These are phyloP conservation scores for Phytophthora pini DNA, from an alignment of 352 stramenopile species.

Conservation along the genomic window DNA sequence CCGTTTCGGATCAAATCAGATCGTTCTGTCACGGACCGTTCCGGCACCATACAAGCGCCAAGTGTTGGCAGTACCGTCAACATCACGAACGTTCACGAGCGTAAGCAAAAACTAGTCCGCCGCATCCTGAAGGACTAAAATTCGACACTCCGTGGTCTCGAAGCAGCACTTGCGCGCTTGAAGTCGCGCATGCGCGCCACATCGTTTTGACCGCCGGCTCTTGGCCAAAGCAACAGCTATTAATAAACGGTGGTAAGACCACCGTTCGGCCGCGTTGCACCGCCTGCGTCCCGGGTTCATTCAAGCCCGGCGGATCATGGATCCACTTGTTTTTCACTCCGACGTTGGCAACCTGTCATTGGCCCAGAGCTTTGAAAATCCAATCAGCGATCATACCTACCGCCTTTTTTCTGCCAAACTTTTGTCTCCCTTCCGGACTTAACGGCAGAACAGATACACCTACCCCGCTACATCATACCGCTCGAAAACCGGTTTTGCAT, in stretches of 20 bases:
- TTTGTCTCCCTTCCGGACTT: conserved; percentile 17
- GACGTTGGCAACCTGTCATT: conserved; percentile 21
- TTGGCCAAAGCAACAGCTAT: conserved; percentile 2
- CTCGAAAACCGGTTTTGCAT: not conserved
- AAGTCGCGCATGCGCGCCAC: conserved; percentile 4
- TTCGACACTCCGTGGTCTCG: too few relatives aligned
- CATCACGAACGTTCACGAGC: not conserved
- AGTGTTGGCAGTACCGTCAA: conserved; percentile 1
- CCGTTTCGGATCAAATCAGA: conserved; percentile 12
- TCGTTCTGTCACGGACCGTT: not conserved
- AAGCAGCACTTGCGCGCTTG: too few relatives aligned
- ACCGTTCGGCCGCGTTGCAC: not conserved
- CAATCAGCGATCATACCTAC: not conserved
- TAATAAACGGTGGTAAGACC: conserved; percentile 2
- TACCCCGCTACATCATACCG: conserved; percentile 14
- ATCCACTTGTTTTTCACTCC: conserved; percentile 7
- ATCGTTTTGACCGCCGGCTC: conserved; percentile 17
- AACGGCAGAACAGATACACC: conserved; percentile 25
- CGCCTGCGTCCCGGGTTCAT: conserved; percentile 18
- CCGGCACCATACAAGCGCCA: not conserved
- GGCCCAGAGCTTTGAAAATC: conserved; percentile 1
- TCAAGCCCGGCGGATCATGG: conserved; percentile 16
- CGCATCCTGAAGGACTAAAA: conserved; percentile 5
- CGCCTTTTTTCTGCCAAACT: conserved; percentile 9
- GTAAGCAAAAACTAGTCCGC: conserved; percentile 10